phyloP scores from a whole-genome alignment of 441 rosid genomes.

The Arabidopsis lyrata region DNA sequence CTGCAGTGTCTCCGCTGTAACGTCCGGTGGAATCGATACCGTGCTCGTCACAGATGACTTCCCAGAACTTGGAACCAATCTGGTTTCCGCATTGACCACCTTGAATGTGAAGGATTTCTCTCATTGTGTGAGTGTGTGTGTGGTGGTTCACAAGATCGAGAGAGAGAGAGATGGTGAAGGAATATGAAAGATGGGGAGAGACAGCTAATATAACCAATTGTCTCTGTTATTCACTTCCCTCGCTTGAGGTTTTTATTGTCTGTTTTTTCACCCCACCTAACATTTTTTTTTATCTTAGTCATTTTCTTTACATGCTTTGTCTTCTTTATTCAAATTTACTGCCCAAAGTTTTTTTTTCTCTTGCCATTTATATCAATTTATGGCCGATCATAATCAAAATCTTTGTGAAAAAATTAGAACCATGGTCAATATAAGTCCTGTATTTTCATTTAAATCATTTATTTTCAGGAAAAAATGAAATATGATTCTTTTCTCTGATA shows the following conservation, averaged over 20 bases:
- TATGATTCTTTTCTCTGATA: not conserved
- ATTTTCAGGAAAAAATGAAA: not conserved
- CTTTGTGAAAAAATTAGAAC: not conserved
- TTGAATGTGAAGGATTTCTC: conserved; percentile 38
- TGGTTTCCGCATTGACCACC: conserved; percentile 38
- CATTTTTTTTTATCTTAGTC: not conserved
- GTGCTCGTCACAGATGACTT: conserved; percentile 29
- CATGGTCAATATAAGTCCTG: not conserved
- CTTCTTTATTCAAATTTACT: no score
- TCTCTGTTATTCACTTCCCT: conserved; percentile 3
- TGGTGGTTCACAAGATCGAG: conserved; percentile 1
- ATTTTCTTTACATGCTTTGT: not conserved
- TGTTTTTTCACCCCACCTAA: not conserved
- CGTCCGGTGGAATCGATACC: conserved; percentile 52
- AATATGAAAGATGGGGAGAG: not conserved
- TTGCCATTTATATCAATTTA: not conserved
- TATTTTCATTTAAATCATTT: not conserved
- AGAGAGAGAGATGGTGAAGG: not conserved
- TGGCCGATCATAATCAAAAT: not conserved
- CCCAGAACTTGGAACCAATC: conserved; percentile 32
- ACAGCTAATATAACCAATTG: conserved; percentile 10
- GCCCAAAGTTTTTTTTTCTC: not conserved
- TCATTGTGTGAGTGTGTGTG: conserved; percentile 19
- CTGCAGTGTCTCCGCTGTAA: conserved; percentile 1
- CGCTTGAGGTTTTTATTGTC: not conserved